phyloP scores from a whole-genome alignment of 2,329 filamentous ascomycete genomes.

The Elsinoe arachidis region DNA sequence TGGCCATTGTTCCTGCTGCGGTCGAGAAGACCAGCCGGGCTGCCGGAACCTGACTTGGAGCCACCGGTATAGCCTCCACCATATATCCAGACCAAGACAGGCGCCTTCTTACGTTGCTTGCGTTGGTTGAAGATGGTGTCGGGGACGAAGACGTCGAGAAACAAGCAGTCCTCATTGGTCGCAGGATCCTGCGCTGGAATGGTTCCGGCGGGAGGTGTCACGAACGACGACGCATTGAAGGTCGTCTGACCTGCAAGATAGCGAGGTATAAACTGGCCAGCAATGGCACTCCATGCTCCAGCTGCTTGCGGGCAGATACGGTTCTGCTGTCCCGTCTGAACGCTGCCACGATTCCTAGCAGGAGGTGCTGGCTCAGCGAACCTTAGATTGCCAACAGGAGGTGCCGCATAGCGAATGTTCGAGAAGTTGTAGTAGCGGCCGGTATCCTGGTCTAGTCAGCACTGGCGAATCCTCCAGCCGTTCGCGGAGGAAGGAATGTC shows the following conservation, averaged over 20 bases:
- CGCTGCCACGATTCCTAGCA: slow-evolving; percentile 32
- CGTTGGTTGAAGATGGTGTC: slow-evolving; percentile 26
- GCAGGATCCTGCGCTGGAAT: slow-evolving; percentile 18
- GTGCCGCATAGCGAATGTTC: slow-evolving; percentile 49
- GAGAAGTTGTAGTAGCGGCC: slow-evolving; percentile 42
- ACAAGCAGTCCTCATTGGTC: slow-evolving; percentile 34
- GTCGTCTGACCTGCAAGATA: slow-evolving; percentile 22
- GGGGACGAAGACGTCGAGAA: slow-evolving; percentile 33
- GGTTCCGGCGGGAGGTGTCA: background rate
- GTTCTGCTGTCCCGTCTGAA: slow-evolving; percentile 39
- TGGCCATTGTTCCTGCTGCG: slow-evolving; percentile 33
- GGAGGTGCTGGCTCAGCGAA: slow-evolving; percentile 10
- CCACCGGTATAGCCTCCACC: slow-evolving; percentile 40
- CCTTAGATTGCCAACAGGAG: slow-evolving; percentile 33
- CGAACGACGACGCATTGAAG: slow-evolving; percentile 18
- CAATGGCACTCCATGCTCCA: slow-evolving; percentile 37
- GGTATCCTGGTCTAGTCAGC: slow-evolving; percentile 14
- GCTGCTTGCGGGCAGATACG: slow-evolving; percentile 38
- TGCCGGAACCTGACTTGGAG: slow-evolving; percentile 29
- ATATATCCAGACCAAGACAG: slow-evolving; percentile 37
- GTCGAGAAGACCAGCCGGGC: slow-evolving; percentile 34
- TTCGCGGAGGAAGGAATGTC: background rate
- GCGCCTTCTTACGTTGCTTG: slow-evolving; percentile 28
- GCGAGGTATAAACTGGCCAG: slow-evolving; percentile 28
- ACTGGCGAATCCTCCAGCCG: background rate